These are phyloP conservation scores for Phytophthora chlamydospora DNA, from an alignment of 352 stramenopile genomes.

Conservation along the genomic window DNA sequence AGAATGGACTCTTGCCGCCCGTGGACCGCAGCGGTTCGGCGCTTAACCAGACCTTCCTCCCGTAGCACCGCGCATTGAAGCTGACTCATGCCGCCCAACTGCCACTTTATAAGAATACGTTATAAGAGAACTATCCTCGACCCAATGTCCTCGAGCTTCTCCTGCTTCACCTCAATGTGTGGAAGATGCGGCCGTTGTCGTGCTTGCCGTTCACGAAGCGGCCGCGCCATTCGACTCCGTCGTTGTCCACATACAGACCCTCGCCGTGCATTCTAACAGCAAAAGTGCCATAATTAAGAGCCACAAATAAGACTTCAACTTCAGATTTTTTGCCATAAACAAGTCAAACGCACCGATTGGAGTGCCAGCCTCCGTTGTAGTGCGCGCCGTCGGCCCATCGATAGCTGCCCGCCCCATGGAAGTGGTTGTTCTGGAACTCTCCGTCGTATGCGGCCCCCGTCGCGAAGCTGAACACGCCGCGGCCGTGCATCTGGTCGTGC, in stretches of 20 bases:
- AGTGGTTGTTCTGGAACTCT: conserved; percentile 67
- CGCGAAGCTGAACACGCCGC: conserved; percentile 67
- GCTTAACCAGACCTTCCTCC: conserved; percentile 51
- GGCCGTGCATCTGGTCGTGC: conserved; percentile 73
- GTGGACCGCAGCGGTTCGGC: conserved; percentile 67
- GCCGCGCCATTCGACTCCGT: conserved; percentile 74
- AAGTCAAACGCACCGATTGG: conserved; percentile 40
- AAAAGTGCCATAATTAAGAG: conserved; percentile 19
- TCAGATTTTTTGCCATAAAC: conserved; percentile 14
- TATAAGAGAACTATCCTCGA: conserved; percentile 6
- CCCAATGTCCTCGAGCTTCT: not conserved
- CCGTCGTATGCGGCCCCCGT: conserved; percentile 79
- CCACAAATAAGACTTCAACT: conserved; percentile 24
- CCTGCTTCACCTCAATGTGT: conserved; percentile 59
- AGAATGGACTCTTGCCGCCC: conserved; percentile 64
- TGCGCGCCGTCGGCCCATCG: conserved; percentile 67
- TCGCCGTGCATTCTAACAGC: conserved; percentile 75
- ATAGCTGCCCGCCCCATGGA: conserved; percentile 70
- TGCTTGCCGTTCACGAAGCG: conserved; percentile 85
- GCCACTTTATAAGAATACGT: conserved; percentile 32
- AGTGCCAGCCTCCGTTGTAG: conserved; percentile 67
- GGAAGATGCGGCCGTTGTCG: conserved; percentile 84
- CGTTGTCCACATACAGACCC: conserved; percentile 73
- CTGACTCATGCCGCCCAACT: conserved; percentile 7
- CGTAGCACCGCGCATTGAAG: conserved; percentile 30